Evolutionary conservation across 345 rosid genomes (phyloP).

Genomic region (Hevea brasiliensis): DNA sequence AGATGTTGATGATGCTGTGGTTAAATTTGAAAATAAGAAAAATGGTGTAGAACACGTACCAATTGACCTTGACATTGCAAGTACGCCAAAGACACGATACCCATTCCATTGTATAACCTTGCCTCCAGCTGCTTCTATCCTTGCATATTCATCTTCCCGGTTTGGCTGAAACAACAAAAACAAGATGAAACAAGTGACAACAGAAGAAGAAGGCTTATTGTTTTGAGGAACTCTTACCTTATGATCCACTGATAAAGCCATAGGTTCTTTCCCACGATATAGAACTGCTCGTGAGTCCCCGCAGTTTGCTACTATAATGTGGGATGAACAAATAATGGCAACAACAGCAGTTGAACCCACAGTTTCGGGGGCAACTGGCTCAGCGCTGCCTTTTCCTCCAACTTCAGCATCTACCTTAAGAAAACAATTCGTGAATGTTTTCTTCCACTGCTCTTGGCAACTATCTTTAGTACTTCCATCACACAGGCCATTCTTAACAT

Average conservation of each 20-base stretch:
- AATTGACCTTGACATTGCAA: constrained; percentile 96
- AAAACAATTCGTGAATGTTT: constrained; percentile 72
- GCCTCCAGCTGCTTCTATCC: constrained; percentile 97
- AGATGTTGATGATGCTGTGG: background rate
- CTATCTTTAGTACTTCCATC: constrained; percentile 47
- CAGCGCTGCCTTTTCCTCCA: constrained; percentile 53
- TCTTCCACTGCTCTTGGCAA: constrained; percentile 83
- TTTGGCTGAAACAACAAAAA: constrained; percentile 63
- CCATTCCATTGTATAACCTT: constrained; percentile 98
- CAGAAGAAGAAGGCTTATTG: background rate
- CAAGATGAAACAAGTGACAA: constrained; percentile 2
- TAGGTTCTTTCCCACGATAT: constrained; percentile 85
- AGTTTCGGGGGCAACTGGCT: constrained; percentile 87
- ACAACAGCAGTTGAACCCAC: constrained; percentile 98
- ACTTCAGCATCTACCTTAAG: constrained; percentile 73
- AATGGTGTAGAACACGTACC: constrained; percentile 45
- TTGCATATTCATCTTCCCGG: constrained; percentile 89
- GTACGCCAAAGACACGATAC: constrained; percentile 94
- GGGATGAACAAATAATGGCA: constrained; percentile 76
- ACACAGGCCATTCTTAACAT: constrained; percentile 38
- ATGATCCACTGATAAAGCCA: constrained; percentile 90
- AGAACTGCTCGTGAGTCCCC: constrained; percentile 99
- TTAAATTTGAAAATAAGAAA: background rate
- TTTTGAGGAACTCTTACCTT: constrained; percentile 50
- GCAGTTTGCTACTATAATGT: constrained; percentile 84